Evolutionary conservation across 2,329 filamentous ascomycete species (phyloP).

Genomic region (Colletotrichum euphorbiae): DNA sequence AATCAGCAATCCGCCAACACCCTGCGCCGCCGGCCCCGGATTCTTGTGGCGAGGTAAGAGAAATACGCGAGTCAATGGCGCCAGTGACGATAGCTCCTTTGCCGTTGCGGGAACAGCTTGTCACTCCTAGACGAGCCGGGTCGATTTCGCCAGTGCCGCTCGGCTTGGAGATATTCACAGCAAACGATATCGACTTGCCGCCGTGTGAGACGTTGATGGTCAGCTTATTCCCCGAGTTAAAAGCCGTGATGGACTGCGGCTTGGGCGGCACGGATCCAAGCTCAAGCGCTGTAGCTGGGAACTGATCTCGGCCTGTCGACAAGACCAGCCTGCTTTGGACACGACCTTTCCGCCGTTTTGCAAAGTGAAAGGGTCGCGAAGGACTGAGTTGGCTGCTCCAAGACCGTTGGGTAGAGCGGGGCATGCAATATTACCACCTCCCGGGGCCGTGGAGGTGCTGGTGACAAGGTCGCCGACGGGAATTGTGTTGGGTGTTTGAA

Average conservation of each 20-base stretch:
- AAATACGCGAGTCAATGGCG: slow-evolving; percentile 60
- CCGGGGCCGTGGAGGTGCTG: slow-evolving; percentile 8
- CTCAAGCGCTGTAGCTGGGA: slow-evolving; percentile 52
- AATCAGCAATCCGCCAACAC: slow-evolving; percentile 56
- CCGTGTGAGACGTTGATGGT: slow-evolving; percentile 50
- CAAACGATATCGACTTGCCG: slow-evolving; percentile 49
- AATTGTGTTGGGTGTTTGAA: slow-evolving; percentile 10
- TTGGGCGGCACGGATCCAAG: slow-evolving; percentile 51
- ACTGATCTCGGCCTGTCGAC: slow-evolving; percentile 55
- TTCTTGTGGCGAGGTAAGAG: slow-evolving; percentile 62
- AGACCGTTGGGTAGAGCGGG: slow-evolving; percentile 32
- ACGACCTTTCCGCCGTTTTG: slow-evolving; percentile 51
- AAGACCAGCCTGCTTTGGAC: slow-evolving; percentile 53
- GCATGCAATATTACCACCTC: slow-evolving; percentile 18
- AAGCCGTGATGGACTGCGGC: slow-evolving; percentile 49
- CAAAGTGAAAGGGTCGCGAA: slow-evolving; percentile 54
- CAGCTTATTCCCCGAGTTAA: slow-evolving; percentile 49
- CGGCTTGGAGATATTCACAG: slow-evolving; percentile 45
- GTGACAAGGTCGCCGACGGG: not conserved
- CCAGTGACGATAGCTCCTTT: slow-evolving; percentile 63
- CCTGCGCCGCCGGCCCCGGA: slow-evolving; percentile 61
- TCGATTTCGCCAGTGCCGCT: slow-evolving; percentile 54
- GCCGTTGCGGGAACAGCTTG: slow-evolving; percentile 63
- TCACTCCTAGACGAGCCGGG: slow-evolving; percentile 54
- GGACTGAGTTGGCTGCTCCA: slow-evolving; percentile 21